These are phyloP conservation scores for Solanum stenotomum DNA, from an alignment of 257 asterid species.

Conservation along the genomic window DNA sequence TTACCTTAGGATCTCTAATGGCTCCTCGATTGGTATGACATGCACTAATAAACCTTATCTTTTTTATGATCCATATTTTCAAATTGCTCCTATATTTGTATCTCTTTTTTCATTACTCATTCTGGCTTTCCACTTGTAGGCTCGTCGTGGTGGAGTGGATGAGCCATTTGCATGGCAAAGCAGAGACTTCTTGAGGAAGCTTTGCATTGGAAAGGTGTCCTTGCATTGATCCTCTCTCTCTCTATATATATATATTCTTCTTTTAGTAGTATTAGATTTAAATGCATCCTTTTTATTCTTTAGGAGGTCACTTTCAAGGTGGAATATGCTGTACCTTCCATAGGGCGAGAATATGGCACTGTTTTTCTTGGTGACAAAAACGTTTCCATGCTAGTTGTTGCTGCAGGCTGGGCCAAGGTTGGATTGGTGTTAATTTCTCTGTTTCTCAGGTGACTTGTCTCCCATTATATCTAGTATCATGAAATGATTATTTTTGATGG, in stretches of 20 bases:
- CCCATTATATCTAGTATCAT: not conserved
- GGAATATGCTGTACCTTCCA: slow-evolving; percentile 81
- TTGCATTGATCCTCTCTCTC: not conserved
- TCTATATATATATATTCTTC: not conserved
- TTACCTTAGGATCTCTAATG: slow-evolving; percentile 78
- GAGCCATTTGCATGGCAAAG: slow-evolving; percentile 99
- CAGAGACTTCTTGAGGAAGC: slow-evolving; percentile 82
- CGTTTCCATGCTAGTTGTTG: slow-evolving; percentile 61
- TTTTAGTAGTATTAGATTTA: not conserved
- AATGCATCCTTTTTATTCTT: not conserved
- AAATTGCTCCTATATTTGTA: not conserved
- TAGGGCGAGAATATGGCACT: slow-evolving; percentile 86
- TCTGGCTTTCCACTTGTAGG: slow-evolving; percentile 24
- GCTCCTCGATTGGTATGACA: slow-evolving; percentile 82
- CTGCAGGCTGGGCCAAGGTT: slow-evolving; percentile 99
- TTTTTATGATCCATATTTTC: not conserved
- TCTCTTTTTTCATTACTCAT: not conserved
- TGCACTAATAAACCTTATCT: not conserved
- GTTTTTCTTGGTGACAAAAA: slow-evolving; percentile 78
- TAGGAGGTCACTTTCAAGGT: slow-evolving; percentile 90
- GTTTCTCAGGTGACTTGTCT: not conserved
- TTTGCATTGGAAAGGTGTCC: slow-evolving; percentile 81
- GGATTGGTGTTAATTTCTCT: not conserved
- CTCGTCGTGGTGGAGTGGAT: slow-evolving; percentile 77
- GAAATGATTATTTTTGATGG: not conserved